These are phyloP conservation scores for Coemansia sp. DNA, from an alignment of 192 early-diverging fungal genomes.

Conservation along the genomic window DNA sequence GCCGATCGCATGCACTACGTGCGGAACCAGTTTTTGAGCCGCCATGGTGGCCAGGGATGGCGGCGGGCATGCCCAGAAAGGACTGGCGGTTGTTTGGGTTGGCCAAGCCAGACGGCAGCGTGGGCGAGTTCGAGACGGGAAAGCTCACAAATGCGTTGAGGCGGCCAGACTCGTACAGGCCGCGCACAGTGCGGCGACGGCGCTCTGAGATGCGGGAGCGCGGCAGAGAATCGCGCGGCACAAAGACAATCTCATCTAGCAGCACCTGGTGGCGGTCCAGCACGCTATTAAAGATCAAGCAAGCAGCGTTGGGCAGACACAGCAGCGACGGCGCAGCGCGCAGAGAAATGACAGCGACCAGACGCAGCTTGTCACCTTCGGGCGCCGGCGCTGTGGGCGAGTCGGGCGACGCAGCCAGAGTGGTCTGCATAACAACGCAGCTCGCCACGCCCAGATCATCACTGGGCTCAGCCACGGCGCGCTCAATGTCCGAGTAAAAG, in stretches of 20 bases:
- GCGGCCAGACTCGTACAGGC: constrained; percentile 44
- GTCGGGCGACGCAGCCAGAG: constrained; percentile 17
- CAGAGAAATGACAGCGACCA: constrained; percentile 40
- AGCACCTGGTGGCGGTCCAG: constrained; percentile 72
- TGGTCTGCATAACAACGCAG: constrained; percentile 45
- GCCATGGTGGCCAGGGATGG: too few species aligned
- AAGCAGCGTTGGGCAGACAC: constrained; percentile 56
- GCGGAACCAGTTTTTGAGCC: too few species aligned
- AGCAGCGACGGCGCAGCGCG: constrained; percentile 28
- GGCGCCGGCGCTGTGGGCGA: constrained; percentile 2
- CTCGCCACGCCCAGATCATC: constrained; percentile 35
- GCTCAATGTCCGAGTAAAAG: constrained; percentile 74
- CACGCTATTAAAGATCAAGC: constrained; percentile 63
- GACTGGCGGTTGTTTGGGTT: constrained; percentile 36
- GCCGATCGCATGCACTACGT: too few species aligned
- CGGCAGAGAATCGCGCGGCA: constrained; percentile 57
- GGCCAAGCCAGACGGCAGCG: constrained; percentile 20
- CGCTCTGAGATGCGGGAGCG: constrained; percentile 65
- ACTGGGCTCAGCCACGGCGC: constrained; percentile 67
- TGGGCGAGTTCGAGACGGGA: constrained; percentile 26
- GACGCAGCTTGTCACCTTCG: constrained; percentile 16
- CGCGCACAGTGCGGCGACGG: constrained; percentile 34
- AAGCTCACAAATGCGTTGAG: constrained; percentile 40
- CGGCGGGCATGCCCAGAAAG: constrained; percentile 18
- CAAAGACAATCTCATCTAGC: constrained; percentile 68